Evolutionary conservation across 179 eudicot species (phyloP), one percentile per base, ranked within the genome.

Genomic region (Amaranthus tricolor): DNA sequence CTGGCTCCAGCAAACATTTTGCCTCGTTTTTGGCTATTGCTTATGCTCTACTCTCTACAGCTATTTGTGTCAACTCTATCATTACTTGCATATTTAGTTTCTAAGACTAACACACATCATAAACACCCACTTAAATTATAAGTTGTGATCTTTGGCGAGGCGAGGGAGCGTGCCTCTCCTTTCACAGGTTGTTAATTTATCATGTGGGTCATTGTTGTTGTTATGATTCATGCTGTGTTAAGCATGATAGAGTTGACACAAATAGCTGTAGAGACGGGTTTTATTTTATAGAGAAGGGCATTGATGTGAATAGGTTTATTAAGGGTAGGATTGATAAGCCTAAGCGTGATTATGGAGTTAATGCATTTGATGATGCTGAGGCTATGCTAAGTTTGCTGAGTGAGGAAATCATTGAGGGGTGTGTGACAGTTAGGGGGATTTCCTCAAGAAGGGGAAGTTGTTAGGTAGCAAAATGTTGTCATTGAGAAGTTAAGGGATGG

Each of bases 361-460:
- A 72, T 71, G 78, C 59, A 55, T 55, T 77, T 79, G 90, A 82
- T 59, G 89, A 89, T 80, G 92, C 81, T 5, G 97, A 95, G 60
- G 90, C 78, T 75, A 78, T 93, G 71, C 86, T 93, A 77, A 84
- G 88, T 80, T 88, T 95, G 94, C 71, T 95, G 85, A 78, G 82
- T 79, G 97, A 87, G 78, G 88, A 75, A 11, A 73, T 76, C 70
- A 69, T 74, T 75, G 88, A 83, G 59, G 88, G 82, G 73, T 74
- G 78, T 78, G 76, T 74, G 76, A 81, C 66, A 72, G 82, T 77
- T 69, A 74, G 80, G 73, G 85, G 70, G 76, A 88, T 70, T 70
- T 19, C 55, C 62, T 58, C 70, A 70, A 85, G 83, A 82, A 77
- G 78, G 75, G 62, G 73, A 58, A 24, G 72, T 78, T 73, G 82